Evolutionary conservation across 2,329 filamentous ascomycete genomes (phyloP).

Genomic region (Arthroderma uncinatum): DNA sequence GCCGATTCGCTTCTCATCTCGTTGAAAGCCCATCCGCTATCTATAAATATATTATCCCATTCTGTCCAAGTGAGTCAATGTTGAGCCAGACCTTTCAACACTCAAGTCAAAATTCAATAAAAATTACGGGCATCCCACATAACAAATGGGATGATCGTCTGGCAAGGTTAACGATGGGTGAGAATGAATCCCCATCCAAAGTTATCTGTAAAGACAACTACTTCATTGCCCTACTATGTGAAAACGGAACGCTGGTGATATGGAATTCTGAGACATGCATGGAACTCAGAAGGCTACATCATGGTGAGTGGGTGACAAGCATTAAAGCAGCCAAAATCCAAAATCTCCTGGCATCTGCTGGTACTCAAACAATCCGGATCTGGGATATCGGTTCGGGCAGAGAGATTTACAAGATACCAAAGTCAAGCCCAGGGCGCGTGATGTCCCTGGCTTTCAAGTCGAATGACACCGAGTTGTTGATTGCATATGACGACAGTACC

Average conservation of each 20-base stretch:
- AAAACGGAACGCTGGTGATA: conserved; percentile 15
- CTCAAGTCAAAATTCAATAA: conserved; percentile 11
- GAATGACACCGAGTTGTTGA: conserved; percentile 13
- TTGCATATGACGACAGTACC: conserved; percentile 9
- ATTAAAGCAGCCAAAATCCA: conserved; percentile 13
- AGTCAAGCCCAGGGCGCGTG: conserved; percentile 6
- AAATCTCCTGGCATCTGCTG: conserved; percentile 16
- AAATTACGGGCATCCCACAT: conserved; percentile 14
- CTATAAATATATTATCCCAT: conserved; percentile 30
- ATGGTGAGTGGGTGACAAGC: conserved; percentile 15
- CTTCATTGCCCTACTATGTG: conserved; percentile 18
- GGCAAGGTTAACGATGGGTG: conserved; percentile 12
- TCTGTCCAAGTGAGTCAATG: conserved; percentile 30
- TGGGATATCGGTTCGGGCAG: conserved; percentile 15
- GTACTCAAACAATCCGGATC: conserved; percentile 14
- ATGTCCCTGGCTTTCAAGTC: conserved; percentile 15
- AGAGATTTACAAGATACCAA: conserved; percentile 9
- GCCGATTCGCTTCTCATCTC: conserved; percentile 27
- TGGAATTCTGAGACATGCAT: conserved; percentile 19
- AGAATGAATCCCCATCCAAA: conserved; percentile 10
- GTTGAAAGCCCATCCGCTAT: conserved; percentile 24
- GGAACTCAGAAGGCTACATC: conserved; percentile 15
- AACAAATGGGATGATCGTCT: conserved; percentile 16
- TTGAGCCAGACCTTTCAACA: conserved; percentile 26
- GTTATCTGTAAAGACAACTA: conserved; percentile 15